Evolutionary conservation across 2,329 filamentous ascomycete genomes (phyloP).

Genomic region (Xylaria sp.): DNA sequence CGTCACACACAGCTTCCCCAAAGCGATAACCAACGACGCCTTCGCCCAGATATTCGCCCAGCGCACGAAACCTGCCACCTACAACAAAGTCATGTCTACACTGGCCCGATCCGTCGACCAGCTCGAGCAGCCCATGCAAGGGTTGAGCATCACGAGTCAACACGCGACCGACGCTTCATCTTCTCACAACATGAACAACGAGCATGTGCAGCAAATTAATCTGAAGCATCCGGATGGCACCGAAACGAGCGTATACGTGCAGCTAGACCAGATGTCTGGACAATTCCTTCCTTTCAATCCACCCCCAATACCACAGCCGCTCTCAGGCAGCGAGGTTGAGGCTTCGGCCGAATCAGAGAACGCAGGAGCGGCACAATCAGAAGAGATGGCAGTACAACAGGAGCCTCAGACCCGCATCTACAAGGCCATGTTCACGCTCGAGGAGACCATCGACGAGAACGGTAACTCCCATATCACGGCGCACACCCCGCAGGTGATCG

Average conservation of each 20-base stretch:
- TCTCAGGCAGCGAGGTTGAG: constrained; percentile 51
- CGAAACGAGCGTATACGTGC: constrained; percentile 70
- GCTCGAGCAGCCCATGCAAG: constrained; percentile 68
- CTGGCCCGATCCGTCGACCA: constrained; percentile 69
- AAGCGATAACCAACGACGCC: constrained; percentile 74
- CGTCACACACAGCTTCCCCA: constrained; percentile 82
- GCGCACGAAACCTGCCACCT: constrained; percentile 62
- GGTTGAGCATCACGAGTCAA: constrained; percentile 60
- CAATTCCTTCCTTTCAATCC: constrained; percentile 84
- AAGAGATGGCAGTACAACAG: constrained; percentile 40
- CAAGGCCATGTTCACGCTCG: constrained; percentile 73
- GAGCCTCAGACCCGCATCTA: constrained; percentile 66
- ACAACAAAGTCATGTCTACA: constrained; percentile 74
- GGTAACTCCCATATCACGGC: constrained; percentile 70
- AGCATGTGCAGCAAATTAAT: constrained; percentile 63
- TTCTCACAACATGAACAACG: constrained; percentile 54
- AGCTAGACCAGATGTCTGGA: constrained; percentile 75
- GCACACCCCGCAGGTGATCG: constrained; percentile 68
- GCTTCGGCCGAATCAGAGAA: constrained; percentile 49
- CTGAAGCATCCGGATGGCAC: constrained; percentile 67
- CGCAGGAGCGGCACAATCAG: constrained; percentile 32
- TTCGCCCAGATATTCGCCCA: constrained; percentile 86
- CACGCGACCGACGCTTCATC: constrained; percentile 45
- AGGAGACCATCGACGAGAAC: constrained; percentile 70
- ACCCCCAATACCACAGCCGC: constrained; percentile 79